Evolutionary conservation across 2,329 filamentous ascomycete species (phyloP).

Genomic region (Aspergillus neoniger): DNA sequence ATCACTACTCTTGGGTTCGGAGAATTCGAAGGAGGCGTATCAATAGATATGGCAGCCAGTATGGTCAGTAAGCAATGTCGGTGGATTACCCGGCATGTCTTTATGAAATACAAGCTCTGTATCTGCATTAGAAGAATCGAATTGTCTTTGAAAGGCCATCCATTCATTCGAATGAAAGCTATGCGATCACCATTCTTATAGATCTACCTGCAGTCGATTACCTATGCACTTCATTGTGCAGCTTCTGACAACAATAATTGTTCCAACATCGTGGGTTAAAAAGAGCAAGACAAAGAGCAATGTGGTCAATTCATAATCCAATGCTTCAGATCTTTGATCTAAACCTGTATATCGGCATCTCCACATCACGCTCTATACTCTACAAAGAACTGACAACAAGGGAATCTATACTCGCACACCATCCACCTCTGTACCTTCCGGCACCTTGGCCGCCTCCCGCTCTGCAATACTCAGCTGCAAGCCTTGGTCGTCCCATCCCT

Average conservation of each 20-base stretch:
- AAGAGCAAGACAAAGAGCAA: neutral
- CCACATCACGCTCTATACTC: constrained; percentile 1
- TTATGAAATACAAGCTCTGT: too few species aligned
- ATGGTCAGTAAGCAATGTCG: neutral
- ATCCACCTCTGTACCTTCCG: constrained; percentile 35
- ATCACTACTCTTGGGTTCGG: too few species aligned
- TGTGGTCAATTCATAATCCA: neutral
- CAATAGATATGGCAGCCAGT: too few species aligned
- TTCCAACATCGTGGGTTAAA: neutral
- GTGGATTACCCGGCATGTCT: neutral
- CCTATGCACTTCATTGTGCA: neutral
- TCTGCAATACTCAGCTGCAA: constrained; percentile 41
- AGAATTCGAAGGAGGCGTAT: too few species aligned
- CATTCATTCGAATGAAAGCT: neutral
- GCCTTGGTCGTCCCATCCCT: constrained; percentile 48
- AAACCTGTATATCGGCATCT: neutral
- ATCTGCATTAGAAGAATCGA: neutral
- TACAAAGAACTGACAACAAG: neutral
- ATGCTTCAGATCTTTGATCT: neutral
- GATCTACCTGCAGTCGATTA: neutral
- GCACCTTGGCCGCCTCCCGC: constrained; percentile 36
- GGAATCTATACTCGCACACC: constrained; percentile 27
- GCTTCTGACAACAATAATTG: neutral
- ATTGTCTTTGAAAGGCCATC: neutral
- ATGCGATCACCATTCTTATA: neutral